Percentiles rank a stretch among this genome's conserved stretches.
Conservation (phyloP, 805 yeast genomes). For the Zygosaccharomyces kombuchaensis region DNA sequence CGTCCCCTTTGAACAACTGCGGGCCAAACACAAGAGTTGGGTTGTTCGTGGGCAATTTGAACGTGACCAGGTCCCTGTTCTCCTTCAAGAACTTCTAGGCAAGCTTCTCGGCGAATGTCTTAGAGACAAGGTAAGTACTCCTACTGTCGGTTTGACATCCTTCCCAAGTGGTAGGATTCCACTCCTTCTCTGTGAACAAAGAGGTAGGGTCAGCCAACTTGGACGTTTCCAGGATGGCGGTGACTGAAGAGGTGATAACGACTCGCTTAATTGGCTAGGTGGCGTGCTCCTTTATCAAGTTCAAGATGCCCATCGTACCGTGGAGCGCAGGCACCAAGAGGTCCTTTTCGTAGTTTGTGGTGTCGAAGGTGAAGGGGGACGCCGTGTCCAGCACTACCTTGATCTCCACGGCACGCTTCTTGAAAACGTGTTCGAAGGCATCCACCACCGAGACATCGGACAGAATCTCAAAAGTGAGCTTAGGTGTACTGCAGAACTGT, state of each 20-base stretch:
- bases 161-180: conserved; percentile 37
- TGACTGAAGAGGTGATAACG: conserved; percentile 52
- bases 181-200: conserved; percentile 33
- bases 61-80: conserved; percentile 37
- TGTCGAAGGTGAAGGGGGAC: conserved; percentile 40
- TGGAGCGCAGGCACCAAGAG: conserved; percentile 49
- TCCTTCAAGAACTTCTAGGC: conserved; percentile 49
- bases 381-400: conserved; percentile 48
- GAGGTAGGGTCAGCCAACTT: conserved; percentile 16
- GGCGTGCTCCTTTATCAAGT: conserved; percentile 40
- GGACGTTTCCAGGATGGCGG: conserved; percentile 40
- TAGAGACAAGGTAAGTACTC: conserved; percentile 41
- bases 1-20: conserved; percentile 41
- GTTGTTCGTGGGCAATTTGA: conserved; percentile 39
- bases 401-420: conserved; percentile 38
- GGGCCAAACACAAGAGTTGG: conserved; percentile 51
- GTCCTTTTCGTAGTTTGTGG: conserved; percentile 44
- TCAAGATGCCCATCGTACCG: conserved; percentile 48
- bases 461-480: conserved; percentile 35
- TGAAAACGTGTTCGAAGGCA: conserved; percentile 45
- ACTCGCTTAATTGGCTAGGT: conserved; percentile 41
- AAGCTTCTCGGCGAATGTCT: conserved; percentile 52
- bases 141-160: conserved; percentile 17
- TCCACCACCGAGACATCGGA: conserved; percentile 33
- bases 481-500: conserved; percentile 30